Evolutionary conservation across 352 stramenopile species (phyloP).

Genomic region (Phytopythium cucurbitacearum): DNA sequence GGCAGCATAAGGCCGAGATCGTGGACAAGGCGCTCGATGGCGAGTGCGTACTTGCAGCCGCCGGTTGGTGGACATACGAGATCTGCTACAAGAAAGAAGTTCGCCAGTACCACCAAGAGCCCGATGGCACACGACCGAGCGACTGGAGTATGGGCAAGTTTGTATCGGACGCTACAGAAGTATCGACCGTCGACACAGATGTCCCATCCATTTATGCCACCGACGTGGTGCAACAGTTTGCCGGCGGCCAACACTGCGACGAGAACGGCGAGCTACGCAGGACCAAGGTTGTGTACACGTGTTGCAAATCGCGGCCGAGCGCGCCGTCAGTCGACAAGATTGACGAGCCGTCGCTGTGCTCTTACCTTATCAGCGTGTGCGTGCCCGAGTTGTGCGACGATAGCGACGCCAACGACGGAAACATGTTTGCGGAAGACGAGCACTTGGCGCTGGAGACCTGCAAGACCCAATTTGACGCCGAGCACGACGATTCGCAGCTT

Average conservation of each 20-base stretch:
- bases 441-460: slow-evolving; percentile 33
- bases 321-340: slow-evolving; percentile 59
- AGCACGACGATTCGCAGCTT: slow-evolving; percentile 15
- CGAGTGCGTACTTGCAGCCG: slow-evolving; percentile 49
- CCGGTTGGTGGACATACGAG: slow-evolving; percentile 85
- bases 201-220: slow-evolving; percentile 19
- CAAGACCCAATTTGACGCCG: slow-evolving; percentile 40
- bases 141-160: slow-evolving; percentile 86
- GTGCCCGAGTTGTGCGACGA: slow-evolving; percentile 65
- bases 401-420: slow-evolving; percentile 21
- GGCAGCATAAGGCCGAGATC: slow-evolving; percentile 32
- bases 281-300: slow-evolving; percentile 73
- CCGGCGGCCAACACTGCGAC: slow-evolving; percentile 75
- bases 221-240: slow-evolving; percentile 70
- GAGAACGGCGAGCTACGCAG: slow-evolving; percentile 75
- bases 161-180: slow-evolving; percentile 23
- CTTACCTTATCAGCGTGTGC: slow-evolving; percentile 76
- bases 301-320: slow-evolving; percentile 62
- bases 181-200: slow-evolving; percentile 18
- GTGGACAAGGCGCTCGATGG: slow-evolving; percentile 49
- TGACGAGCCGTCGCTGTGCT: slow-evolving; percentile 78
- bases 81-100: slow-evolving; percentile 81
- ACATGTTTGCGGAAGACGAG: slow-evolving; percentile 2
- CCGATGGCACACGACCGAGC: slow-evolving; percentile 56
- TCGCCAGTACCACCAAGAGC: slow-evolving; percentile 77